Conservation (phyloP, 2,329 filamentous ascomycete species). For the Lecanosticta acicola region DNA sequence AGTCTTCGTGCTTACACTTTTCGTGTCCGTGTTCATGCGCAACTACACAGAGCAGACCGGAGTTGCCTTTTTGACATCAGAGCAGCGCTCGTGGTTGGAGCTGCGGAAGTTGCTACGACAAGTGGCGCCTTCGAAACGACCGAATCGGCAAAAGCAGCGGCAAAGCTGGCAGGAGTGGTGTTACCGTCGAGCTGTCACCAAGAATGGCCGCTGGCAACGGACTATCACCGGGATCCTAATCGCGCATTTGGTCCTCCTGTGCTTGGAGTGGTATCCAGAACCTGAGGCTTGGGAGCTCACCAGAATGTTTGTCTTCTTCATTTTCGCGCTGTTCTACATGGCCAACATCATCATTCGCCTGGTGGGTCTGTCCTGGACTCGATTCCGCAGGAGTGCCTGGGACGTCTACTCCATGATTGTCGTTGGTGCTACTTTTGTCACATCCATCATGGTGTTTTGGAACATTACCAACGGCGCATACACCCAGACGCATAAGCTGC, state of each 20-base stretch:
- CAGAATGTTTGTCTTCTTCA: constrained; percentile 55
- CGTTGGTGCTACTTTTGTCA: constrained; percentile 73
- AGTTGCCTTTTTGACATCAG: constrained; percentile 89
- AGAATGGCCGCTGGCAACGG: constrained; percentile 86
- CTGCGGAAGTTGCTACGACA: constrained; percentile 85
- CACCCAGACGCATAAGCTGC: constrained; percentile 83
- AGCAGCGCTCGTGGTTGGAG: constrained; percentile 95
- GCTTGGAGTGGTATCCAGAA: constrained; percentile 80
- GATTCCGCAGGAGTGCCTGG: constrained; percentile 91
- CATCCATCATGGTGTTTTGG: constrained; percentile 69
- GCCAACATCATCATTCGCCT: constrained; percentile 79
- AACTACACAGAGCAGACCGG: constrained; percentile 99
- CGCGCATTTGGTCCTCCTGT: constrained; percentile 73
- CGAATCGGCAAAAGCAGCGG: constrained; percentile 67
- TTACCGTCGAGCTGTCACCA: constrained; percentile 88
- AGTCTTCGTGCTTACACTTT: constrained; percentile 92
- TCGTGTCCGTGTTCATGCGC: constrained; percentile 99
- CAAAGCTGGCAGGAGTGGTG: constrained; percentile 85
- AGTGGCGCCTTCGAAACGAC: constrained; percentile 89
- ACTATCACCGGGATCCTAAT: constrained; percentile 74
- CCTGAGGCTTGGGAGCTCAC: constrained; percentile 62
- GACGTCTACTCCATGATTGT: constrained; percentile 81
- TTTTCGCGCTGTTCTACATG: constrained; percentile 81
- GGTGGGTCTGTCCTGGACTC: constrained; percentile 81
- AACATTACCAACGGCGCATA: constrained; percentile 55